Percentiles rank a stretch among this genome's conserved stretches.
These are phyloP conservation scores for Diaporthe vexans DNA, from an alignment of 2,329 filamentous ascomycete species.

Conservation along the genomic window DNA sequence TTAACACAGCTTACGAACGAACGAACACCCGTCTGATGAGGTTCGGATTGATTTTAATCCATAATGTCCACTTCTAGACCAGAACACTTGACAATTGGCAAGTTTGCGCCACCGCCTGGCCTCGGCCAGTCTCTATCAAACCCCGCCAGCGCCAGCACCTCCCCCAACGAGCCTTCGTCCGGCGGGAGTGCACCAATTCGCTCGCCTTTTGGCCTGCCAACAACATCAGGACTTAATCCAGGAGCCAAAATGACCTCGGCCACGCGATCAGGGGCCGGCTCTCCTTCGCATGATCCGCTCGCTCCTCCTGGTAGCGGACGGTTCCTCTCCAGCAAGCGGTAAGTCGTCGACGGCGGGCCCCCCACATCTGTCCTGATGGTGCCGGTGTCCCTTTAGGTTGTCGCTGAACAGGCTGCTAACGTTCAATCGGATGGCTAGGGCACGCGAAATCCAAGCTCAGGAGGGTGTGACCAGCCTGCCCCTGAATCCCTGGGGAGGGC, in stretches of 20 bases:
- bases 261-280: conserved; percentile 88
- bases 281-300: conserved; percentile 90
- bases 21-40: conserved; percentile 56
- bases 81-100: conserved; percentile 89
- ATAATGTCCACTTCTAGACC: conserved; percentile 94
- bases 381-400: conserved; percentile 40
- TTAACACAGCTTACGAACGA: conserved; percentile 31
- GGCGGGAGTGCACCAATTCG: conserved; percentile 68
- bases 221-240: conserved; percentile 66
- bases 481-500: conserved; percentile 89
- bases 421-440: conserved; percentile 65
- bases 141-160: conserved; percentile 82
- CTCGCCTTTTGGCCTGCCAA: conserved; percentile 80
- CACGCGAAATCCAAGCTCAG: conserved; percentile 96
- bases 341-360: conserved; percentile 54
- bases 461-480: conserved; percentile 82
- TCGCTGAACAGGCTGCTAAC: conserved; percentile 42
- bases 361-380: neutral
- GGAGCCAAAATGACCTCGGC: conserved; percentile 70
- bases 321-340: conserved; percentile 92
- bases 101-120: conserved; percentile 72
- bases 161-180: conserved; percentile 81
- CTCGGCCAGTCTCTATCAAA: conserved; percentile 42
- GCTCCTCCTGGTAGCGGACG: conserved; percentile 71
- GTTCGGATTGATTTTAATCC: conserved; percentile 74